Percentiles rank a stretch among this genome's conserved stretches.
These are phyloP conservation scores for Cicer chorassanicum DNA, from an alignment of 306 rosid genomes.

Conservation along the genomic window DNA sequence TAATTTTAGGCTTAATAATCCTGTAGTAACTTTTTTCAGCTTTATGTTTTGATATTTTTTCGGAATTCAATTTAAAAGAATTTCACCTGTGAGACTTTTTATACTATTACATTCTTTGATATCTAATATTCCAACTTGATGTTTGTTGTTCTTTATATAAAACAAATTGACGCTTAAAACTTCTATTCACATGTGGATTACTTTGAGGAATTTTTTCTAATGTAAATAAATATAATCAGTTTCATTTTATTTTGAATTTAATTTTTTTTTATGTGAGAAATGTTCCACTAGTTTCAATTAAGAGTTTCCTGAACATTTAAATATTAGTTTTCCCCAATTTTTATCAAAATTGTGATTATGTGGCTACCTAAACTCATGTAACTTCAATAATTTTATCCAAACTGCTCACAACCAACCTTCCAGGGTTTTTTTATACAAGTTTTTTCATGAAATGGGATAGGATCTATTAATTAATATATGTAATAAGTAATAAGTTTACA, in stretches of 20 bases:
- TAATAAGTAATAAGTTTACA: background rate
- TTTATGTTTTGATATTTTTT: slow-evolving; percentile 1
- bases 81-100: background rate
- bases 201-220: slow-evolving; percentile 17
- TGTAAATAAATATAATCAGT: background rate
- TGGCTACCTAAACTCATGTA: background rate
- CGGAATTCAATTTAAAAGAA: background rate
- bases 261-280: background rate
- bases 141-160: background rate
- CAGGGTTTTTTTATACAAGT: background rate
- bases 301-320: slow-evolving; percentile 16
- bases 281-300: slow-evolving; percentile 27
- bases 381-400: slow-evolving; percentile 7
- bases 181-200: background rate
- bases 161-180: slow-evolving; percentile 5
- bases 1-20: slow-evolving; percentile 22
- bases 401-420: background rate
- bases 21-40: background rate
- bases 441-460: background rate
- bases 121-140: background rate
- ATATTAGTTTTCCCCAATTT: background rate
- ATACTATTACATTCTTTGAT: background rate
- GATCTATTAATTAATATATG: background rate
- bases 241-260: background rate
- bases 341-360: background rate